Evolutionary conservation across 2,329 filamentous ascomycete species (phyloP), one percentile per base, ranked within the genome.

Genomic region (Fusarium setosum): DNA sequence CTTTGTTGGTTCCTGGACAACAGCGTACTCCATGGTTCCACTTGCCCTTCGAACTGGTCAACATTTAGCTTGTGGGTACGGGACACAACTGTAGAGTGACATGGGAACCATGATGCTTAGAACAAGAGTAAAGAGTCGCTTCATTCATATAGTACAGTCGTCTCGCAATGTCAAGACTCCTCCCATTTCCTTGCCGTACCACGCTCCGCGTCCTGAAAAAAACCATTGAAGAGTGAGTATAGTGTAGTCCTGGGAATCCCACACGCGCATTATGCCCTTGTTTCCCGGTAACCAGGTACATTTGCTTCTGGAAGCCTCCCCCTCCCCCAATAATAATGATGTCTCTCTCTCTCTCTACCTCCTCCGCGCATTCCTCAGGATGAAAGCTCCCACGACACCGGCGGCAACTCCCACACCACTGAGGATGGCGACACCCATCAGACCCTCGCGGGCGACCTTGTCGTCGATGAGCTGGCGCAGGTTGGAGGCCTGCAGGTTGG

Each of bases 351-450:
- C 20, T 13, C 35, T 65, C 68, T 73, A 87, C 74, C 84, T 82
- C 76, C 81, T 89, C 79, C 88, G 88, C 67, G 89, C 86, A 64
- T 93, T 92, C 79, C 88, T 91, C 76, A 98, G 86, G 65, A 99
- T 77, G 73, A 98, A 88, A 13, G 93, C 94, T 31, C 95, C 96
- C 15, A 98, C 89, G 15, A 97, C 89, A n/a, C 95, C 96, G 3
- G 94, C 96, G 3, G 93, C 95, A 63, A 98, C 90, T 53, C 95
- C 94, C 56, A 98, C 87, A 29, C 96, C 95, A 63, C 95, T 95
- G 40, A 98, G 88, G 76, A 99, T 98, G 40, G 96, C 96, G 57
- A 97, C 94, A 41, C 96, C 96, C 82, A 98, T 87, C 64, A 99
- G 79, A 0, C 96, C 96, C 80, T 99, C 96, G 83, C 91, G 96